phyloP scores from a whole-genome alignment of 805 yeast species.

The Starmerella khaoyaiensis region DNA sequence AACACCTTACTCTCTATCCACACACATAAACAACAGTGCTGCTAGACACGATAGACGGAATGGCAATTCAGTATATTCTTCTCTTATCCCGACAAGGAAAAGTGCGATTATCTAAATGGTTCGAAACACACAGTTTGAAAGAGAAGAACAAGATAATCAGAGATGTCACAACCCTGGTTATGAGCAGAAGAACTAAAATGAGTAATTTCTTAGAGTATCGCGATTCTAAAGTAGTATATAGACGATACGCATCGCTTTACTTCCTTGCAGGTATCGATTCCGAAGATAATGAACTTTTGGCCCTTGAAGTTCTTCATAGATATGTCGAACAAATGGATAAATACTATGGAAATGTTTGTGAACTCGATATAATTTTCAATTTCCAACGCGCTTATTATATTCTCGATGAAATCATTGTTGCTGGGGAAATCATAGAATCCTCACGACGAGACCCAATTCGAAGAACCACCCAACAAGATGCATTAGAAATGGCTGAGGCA shows the following conservation, averaged over 20 bases:
- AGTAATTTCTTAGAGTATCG: conserved; percentile 84
- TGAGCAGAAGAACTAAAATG: conserved; percentile 83
- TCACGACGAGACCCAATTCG: conserved; percentile 67
- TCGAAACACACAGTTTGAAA: conserved; percentile 64
- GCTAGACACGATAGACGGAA: conserved; percentile 22
- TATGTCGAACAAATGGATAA: conserved; percentile 96
- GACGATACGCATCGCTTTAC: conserved; percentile 86
- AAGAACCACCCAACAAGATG: conserved; percentile 73
- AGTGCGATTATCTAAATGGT: conserved; percentile 89
- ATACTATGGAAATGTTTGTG: conserved; percentile 91
- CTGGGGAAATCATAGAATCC: conserved; percentile 77
- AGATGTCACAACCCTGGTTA: conserved; percentile 74
- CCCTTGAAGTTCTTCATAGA: conserved; percentile 78
- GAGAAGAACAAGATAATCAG: conserved; percentile 73
- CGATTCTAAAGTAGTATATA: conserved; percentile 72
- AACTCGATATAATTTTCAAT: conserved; percentile 89
- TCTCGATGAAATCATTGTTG: conserved; percentile 76
- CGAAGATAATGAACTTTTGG: conserved; percentile 73
- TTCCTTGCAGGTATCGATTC: conserved; percentile 77
- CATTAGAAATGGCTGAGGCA: conserved; percentile 67
- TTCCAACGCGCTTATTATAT: conserved; percentile 89
- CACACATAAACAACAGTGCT: neutral
- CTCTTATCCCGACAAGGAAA: conserved; percentile 90
- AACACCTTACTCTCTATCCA: neutral
- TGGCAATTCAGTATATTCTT: conserved; percentile 71